Evolutionary conservation across 106 monocot species (phyloP), one percentile per base, ranked within the genome.

Genomic region (Dendrobium nobile): DNA sequence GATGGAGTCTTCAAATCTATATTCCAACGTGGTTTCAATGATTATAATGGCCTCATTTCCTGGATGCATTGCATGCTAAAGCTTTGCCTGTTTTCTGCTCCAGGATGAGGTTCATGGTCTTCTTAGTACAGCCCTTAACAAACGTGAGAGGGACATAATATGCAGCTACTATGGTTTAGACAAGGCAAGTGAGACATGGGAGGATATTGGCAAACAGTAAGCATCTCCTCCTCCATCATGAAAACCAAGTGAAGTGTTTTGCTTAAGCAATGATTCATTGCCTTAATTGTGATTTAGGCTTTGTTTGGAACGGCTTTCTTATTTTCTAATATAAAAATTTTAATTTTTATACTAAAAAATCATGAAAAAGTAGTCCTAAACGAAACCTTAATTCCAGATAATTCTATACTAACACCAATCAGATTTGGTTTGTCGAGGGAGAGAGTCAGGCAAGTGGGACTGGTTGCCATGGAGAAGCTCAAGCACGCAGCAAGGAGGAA

Each of bases 391-490:
- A 64, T 64, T 64, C 22, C 61, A 64, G 8, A 22, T 70, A 11
- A 31, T 72, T 72, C 9, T 40, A 20, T 7, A 74, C 74, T 74
- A n/a, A 74, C 43, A 7, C 74, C 74, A 19, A 47, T 79, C 90
- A 98, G 97, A 85, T 83, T 91, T 77, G 97, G 97, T 37, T 85
- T 98, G 78, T 98, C 97, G 3, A 92, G 97, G 77, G 97, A 98
- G 84, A 61, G 97, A 65, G 91, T 95, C 24, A 79, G 97, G 79
- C 97, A 98, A 87, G 92, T 98, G 10, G 97, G 97, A 58, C 97
- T 98, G 47, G 85, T 94, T 15, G 97, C 97, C 20, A 84, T 95
- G 86, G 97, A 98, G 91, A 98, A 98, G 79, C 87, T 98, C 47
- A 98, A 94, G 84, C 89, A 89, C 79, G 91, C 89, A 16, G 97